These are phyloP conservation scores for Botryosphaeria agaves DNA, from an alignment of 2,329 filamentous ascomycete genomes.

Conservation along the genomic window DNA sequence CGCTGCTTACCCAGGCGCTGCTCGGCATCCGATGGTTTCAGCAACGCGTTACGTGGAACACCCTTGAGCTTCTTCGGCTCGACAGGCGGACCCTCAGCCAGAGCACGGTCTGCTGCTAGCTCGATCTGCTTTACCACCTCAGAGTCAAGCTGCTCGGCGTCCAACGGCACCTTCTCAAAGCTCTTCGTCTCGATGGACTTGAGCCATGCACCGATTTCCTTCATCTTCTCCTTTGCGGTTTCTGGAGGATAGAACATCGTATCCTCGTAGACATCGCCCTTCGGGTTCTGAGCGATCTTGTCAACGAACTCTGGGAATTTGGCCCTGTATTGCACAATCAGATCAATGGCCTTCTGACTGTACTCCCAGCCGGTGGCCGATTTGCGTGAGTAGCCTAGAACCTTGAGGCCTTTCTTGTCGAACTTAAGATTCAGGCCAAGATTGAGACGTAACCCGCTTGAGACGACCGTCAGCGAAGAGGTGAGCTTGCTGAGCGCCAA, in stretches of 20 bases:
- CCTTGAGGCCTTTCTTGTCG: conserved; percentile 86
- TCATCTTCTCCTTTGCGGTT: conserved; percentile 61
- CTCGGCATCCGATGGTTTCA: conserved; percentile 93
- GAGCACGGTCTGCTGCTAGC: conserved; percentile 48
- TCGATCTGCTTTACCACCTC: conserved; percentile 73
- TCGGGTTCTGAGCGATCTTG: conserved; percentile 68
- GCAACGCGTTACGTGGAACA: conserved; percentile 70
- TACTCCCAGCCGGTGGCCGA: conserved; percentile 87
- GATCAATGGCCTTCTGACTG: conserved; percentile 61
- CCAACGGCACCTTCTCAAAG: conserved; percentile 88
- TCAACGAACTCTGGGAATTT: conserved; percentile 92
- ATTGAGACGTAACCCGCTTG: conserved; percentile 72
- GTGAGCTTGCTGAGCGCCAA: conserved; percentile 90
- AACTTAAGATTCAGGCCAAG: conserved; percentile 94
- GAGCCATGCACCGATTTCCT: conserved; percentile 86
- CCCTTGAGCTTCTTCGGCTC: conserved; percentile 55
- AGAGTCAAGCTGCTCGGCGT: conserved; percentile 91
- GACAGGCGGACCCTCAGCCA: conserved; percentile 32
- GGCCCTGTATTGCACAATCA: conserved; percentile 80
- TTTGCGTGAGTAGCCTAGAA: conserved; percentile 86
- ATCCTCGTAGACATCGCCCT: conserved; percentile 67
- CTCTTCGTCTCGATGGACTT: conserved; percentile 82
- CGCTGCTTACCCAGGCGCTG: conserved; percentile 72
- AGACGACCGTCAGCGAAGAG: conserved; percentile 73
- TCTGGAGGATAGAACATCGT: conserved; percentile 70